Evolutionary conservation across 1,284 basidiomycete species (phyloP), one percentile per base, ranked within the genome.

Genomic region (Fomitiporia mediterranea): DNA sequence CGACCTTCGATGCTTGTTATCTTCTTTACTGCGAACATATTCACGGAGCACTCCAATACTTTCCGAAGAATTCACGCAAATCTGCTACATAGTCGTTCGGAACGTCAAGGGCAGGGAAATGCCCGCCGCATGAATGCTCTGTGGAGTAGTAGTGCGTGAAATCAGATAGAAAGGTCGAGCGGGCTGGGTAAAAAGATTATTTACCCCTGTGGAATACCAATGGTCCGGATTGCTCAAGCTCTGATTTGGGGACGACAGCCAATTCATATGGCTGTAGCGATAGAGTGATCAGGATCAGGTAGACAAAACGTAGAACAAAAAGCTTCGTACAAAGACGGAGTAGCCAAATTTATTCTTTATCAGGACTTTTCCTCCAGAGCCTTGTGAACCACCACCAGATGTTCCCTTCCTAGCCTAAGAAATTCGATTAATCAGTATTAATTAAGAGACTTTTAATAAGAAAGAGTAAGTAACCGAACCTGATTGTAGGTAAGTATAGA

Each of bases 401-500:
- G 28, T 21, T 47, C 60, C 53, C 25, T 61, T 52, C 13, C 42
- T 21, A 19, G 53, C 53, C 56, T 57, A 46, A n/a, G 3, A 21
- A 1, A 17, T 25, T 11, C 27, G 3, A 23, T 34, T 4, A 35
- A 30, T 4, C 6, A 51, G 23, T 4, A 13, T 34, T 51, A n/a
- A 25, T 28, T 30, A 8, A 42, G 23, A 8, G 11, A 35, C 6
- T 9, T 25, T 1, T n/a, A 21, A 6, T 40, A 19, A 8, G 39
- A 3, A n/a, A 44, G n/a, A 13, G 21, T 27, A 27, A 2, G 3
- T 27, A 2, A 21, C n/a, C 55, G 32, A 21, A 57, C 57, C 54
- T 60, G 57, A n/a, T 64, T 51, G 51, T 65, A 65, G 11, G 64
- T 64, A 37, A 65, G n/a, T 2, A 65, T 63, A 25, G 61, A 63